phyloP scores from a whole-genome alignment of 1,284 basidiomycete genomes.

The Cutaneotrichosporon curvatum region DNA sequence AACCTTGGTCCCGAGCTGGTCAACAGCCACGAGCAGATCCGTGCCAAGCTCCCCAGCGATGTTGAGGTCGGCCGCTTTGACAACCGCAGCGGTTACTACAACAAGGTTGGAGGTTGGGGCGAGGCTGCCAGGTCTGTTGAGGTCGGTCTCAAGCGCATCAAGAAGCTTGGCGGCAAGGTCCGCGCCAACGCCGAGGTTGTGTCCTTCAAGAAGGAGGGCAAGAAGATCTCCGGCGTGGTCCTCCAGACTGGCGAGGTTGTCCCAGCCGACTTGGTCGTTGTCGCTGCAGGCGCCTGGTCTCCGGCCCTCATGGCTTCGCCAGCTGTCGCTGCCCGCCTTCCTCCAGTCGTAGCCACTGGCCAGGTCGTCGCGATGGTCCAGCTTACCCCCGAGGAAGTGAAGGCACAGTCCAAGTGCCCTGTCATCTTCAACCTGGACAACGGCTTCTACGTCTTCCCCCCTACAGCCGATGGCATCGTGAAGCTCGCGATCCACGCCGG shows the following conservation, averaged over 20 bases:
- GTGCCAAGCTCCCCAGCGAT: slow-evolving; percentile 12
- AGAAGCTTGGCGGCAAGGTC: slow-evolving; percentile 57
- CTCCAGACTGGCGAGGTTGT: slow-evolving; percentile 56
- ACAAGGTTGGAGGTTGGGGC: slow-evolving; percentile 77
- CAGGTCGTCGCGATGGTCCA: slow-evolving; percentile 72
- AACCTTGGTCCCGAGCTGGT: slow-evolving; percentile 25
- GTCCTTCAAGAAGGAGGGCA: slow-evolving; percentile 31
- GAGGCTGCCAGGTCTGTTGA: slow-evolving; percentile 63
- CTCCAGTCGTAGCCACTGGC: slow-evolving; percentile 37
- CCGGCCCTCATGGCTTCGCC: slow-evolving; percentile 64
- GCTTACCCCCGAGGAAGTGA: slow-evolving; percentile 61
- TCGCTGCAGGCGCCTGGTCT: slow-evolving; percentile 54
- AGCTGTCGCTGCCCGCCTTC: slow-evolving; percentile 26
- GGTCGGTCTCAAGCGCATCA: slow-evolving; percentile 56
- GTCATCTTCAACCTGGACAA: slow-evolving; percentile 50
- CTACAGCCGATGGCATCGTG: slow-evolving; percentile 44
- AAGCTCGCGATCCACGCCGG: slow-evolving; percentile 50
- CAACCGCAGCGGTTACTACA: slow-evolving; percentile 57
- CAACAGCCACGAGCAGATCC: slow-evolving; percentile 19
- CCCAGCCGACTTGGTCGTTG: slow-evolving; percentile 36
- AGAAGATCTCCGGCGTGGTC: slow-evolving; percentile 56
- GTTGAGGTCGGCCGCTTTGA: slow-evolving; percentile 27
- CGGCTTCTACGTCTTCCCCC: slow-evolving; percentile 50
- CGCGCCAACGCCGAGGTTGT: slow-evolving; percentile 57
- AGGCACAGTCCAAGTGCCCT: slow-evolving; percentile 57